These are phyloP conservation scores for Melaleuca alternifolia DNA, from an alignment of 345 rosid species.

Conservation along the genomic window DNA sequence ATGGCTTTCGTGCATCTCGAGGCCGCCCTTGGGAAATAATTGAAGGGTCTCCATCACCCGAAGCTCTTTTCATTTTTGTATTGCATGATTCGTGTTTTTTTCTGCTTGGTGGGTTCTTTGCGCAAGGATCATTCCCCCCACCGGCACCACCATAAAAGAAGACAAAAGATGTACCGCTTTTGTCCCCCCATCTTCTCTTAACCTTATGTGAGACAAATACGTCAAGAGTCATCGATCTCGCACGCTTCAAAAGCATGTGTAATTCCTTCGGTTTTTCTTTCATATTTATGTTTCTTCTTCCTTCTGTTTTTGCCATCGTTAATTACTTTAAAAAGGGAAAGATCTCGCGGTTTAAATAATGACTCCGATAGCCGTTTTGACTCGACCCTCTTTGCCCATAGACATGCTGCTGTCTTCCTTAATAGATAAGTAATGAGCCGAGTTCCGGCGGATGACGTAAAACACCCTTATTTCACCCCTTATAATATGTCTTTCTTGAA, in stretches of 20 bases:
- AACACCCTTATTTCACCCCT: no score
- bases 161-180: fast-evolving
- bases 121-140: not conserved
- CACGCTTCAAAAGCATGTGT: not conserved
- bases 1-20: not conserved
- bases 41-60: not conserved
- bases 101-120: not conserved
- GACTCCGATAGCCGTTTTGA: not conserved
- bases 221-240: not conserved
- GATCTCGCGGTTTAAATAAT: not conserved
- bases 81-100: not conserved
- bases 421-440: not conserved
- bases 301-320: no score
- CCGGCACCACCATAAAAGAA: not conserved
- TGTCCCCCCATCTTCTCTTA: not conserved
- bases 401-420: not conserved
- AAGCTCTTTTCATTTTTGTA: not conserved
- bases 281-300: not conserved
- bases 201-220: not conserved
- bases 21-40: not conserved
- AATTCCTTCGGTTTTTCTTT: not conserved
- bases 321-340: not conserved
- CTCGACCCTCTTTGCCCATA: not conserved
- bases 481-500: fast-evolving
- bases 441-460: not conserved